phyloP scores from a whole-genome alignment of 106 monocot genomes.

The Dioscorea zingiberensis region DNA sequence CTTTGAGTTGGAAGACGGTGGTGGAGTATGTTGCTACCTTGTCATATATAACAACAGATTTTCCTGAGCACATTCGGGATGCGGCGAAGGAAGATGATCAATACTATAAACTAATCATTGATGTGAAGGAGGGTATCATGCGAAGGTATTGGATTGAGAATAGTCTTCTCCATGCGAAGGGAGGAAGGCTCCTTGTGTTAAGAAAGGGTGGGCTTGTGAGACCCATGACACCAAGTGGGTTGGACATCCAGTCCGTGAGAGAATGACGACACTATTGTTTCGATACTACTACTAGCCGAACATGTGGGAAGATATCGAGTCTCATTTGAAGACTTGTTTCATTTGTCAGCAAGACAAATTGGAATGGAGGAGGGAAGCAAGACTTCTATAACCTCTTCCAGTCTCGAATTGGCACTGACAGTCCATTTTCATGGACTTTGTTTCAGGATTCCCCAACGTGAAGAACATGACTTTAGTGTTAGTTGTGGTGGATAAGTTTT shows the following conservation, averaged over 20 bases:
- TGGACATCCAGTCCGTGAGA: background rate
- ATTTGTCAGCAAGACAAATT: background rate
- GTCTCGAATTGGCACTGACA: no score
- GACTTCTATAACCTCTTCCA: background rate
- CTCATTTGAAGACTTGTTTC: no score
- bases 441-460: background rate
- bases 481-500: conserved; percentile 1
- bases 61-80: background rate
- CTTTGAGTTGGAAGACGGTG: background rate
- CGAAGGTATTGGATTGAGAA: background rate
- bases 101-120: background rate
- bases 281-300: background rate
- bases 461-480: background rate
- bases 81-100: no score
- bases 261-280: background rate
- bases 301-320: no score
- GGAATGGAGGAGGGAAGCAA: background rate
- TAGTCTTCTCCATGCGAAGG: background rate
- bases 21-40: background rate
- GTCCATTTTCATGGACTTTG: background rate
- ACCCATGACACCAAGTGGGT: background rate
- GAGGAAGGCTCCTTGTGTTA: background rate
- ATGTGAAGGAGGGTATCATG: no score
- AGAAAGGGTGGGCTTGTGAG: background rate
- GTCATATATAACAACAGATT: background rate